Percentiles rank a stretch among this genome's conserved stretches.
Conservation (phyloP, 2,329 filamentous ascomycete genomes). For the Paramyrothecium roridum region DNA sequence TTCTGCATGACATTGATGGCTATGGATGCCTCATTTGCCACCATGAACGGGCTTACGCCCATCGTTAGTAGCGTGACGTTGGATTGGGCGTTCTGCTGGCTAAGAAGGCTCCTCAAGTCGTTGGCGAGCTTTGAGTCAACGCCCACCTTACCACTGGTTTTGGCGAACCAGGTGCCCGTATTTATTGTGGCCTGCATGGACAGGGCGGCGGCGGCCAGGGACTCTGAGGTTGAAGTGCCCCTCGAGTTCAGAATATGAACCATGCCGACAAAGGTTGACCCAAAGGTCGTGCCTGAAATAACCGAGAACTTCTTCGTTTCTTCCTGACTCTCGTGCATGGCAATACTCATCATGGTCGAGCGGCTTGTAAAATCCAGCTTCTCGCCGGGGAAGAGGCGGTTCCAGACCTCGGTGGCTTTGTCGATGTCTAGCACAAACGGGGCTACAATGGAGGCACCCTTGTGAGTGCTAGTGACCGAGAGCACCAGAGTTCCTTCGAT, state of each 20-base stretch:
- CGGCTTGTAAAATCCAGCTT: slow-evolving; percentile 1
- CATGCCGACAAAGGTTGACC: slow-evolving; percentile 3
- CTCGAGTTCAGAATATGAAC: slow-evolving; percentile 1
- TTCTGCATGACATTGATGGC: background rate
- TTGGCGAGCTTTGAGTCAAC: slow-evolving; percentile 6
- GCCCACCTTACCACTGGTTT: background rate
- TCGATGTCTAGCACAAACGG: slow-evolving; percentile 12
- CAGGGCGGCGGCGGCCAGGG: background rate
- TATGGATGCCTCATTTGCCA: background rate
- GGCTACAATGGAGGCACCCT: slow-evolving; percentile 8
- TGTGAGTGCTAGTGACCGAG: slow-evolving; percentile 10
- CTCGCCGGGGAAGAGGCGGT: slow-evolving; percentile 1
- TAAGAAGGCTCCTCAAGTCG: slow-evolving; percentile 11
- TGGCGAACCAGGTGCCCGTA: background rate
- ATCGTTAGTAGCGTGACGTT: slow-evolving; percentile 9
- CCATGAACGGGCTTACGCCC: slow-evolving; percentile 5
- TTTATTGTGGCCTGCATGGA: slow-evolving; percentile 1
- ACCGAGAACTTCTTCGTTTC: slow-evolving; percentile 4
- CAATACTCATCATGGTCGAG: background rate
- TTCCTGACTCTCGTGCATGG: background rate
- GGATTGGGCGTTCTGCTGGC: slow-evolving; percentile 11
- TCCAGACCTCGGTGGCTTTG: slow-evolving; percentile 12
- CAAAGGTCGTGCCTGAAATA: slow-evolving; percentile 2
- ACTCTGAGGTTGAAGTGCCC: background rate
- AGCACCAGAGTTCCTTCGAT: slow-evolving; percentile 10